Evolutionary conservation across 345 rosid genomes (phyloP), one percentile per base, ranked within the genome.

Genomic region (Lumnitzera racemosa): DNA sequence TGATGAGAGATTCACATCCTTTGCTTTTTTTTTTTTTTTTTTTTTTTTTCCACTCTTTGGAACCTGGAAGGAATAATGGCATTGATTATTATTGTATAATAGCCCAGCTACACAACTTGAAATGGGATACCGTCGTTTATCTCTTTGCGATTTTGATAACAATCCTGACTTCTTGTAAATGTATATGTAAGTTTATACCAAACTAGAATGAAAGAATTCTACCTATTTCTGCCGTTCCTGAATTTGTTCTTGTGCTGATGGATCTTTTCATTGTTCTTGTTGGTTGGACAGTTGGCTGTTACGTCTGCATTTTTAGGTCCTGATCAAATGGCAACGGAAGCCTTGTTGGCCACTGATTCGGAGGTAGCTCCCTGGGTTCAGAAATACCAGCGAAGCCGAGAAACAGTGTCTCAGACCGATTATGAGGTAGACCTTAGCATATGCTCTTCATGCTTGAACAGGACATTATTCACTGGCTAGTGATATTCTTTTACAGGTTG

Each of bases 241-340:
- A 36, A n/a, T n/a, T n/a, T n/a, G n/a, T n/a, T n/a, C n/a, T n/a
- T 12, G 13, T 29, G 53, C 49, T 46, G 61, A 73, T 57, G 43
- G 15, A 12, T 20, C 29, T 67, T 52, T 53, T 58, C 55, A 46
- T 5, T 53, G 25, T 53, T 59, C 65, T 23, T 61, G 47, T 68
- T 62, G 63, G 48, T 24, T 74, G 59, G 53, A 25, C 81, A 91
- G 96, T 69, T 89, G 46, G 98, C 96, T 54, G 96, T 92, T 57
- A 82, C 87, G 96, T 92, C 94, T 53, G 96, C 90, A 13, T 92
- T 92, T 85, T 64, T 92, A 81, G 96, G 98, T 63, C 96, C 96
- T 31, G 94, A 92, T 67, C 98, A 89, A 77, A 56, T 63, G 14
- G 89, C 96, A 47, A 85, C 90, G 2, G 96, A 92, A 75, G 69